Base-by-base conservation (phyloP, 2,329 filamentous ascomycete species). In the Neonectria punicea region DNA sequence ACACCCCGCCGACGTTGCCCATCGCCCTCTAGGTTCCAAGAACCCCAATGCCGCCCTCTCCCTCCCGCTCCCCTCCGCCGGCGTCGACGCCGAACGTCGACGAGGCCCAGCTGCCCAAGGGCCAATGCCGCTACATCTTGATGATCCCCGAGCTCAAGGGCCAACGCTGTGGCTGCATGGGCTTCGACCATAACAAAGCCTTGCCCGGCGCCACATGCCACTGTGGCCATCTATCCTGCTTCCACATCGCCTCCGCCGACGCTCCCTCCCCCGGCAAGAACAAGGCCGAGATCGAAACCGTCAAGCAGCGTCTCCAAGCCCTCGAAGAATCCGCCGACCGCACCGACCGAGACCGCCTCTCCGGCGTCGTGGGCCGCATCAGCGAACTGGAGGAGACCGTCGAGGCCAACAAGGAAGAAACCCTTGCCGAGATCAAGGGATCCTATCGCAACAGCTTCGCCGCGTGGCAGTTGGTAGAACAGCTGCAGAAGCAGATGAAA, bases 151-250 rank as follows among this genome's bases (percentile, higher is more conserved):
- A 87, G 70, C 80, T 87, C 74, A 86, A 85, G 69, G 86, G 87
- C 56, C 82, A 87, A 63, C 84, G 87, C 47, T 89, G 87, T 74
- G 86, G 83, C 49, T 89, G 87, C 70, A 84, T 86, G 66, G 81
- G 83, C 65, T 89, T 89, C 75, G 83, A 83, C 5, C 81, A 85
- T 62, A 88, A 87, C 74, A 81, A 79, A 55, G 74, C 79, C n/a
- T 78, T 85, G 11, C 86, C 87, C 1, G 83, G 86, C 41, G 85
- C 85, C 58, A 83, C 79, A 20, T 89, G 87, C 70, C 83, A 87
- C 55, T 89, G 87, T 69, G 87, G 87, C 6, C 87, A 89, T 72
- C 82, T 87, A 58, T 85, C 87, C 36, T 89, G 87, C 75, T 89
- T 85, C 72, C 87, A 89, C 72, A 78, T 85, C 63, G 80, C 81